Evolutionary conservation across 2,329 filamentous ascomycete genomes (phyloP).

Genomic region (Fusarium transvaalense): DNA sequence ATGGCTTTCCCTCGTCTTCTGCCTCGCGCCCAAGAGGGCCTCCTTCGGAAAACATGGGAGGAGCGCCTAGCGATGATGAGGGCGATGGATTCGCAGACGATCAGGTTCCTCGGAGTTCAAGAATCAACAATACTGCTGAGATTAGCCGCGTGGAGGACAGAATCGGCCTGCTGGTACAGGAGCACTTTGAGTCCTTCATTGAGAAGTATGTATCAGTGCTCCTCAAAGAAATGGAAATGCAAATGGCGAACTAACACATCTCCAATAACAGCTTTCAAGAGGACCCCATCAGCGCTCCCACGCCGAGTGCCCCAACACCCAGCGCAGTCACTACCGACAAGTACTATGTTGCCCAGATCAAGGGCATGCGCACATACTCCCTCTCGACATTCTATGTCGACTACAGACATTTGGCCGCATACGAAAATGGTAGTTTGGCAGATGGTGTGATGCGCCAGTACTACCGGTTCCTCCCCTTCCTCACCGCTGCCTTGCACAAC

Average conservation of each 20-base stretch:
- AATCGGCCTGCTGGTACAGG: constrained; percentile 79
- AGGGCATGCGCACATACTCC: constrained; percentile 77
- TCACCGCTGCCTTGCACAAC: constrained; percentile 89
- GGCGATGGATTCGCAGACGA: constrained; percentile 74
- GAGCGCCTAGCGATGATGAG: constrained; percentile 72
- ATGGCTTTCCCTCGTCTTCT: constrained; percentile 64
- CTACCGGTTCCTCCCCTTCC: constrained; percentile 93
- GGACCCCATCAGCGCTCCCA: constrained; percentile 68
- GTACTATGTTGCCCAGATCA: constrained; percentile 87
- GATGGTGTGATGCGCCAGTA: constrained; percentile 90
- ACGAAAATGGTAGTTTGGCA: constrained; percentile 83
- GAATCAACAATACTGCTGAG: constrained; percentile 61
- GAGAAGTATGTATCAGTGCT: constrained; percentile 69
- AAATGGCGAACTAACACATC: not conserved
- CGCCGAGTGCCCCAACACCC: constrained; percentile 69
- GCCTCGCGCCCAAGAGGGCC: constrained; percentile 67
- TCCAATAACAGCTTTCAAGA: constrained; percentile 69
- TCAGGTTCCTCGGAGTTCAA: constrained; percentile 67
- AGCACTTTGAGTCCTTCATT: constrained; percentile 83
- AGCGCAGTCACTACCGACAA: constrained; percentile 81
- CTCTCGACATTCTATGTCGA: constrained; percentile 91
- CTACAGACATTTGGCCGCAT: constrained; percentile 83
- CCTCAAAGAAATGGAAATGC: not conserved
- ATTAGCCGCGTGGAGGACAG: constrained; percentile 81
- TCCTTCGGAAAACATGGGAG: constrained; percentile 72